phyloP scores from a whole-genome alignment of 805 yeast genomes.

The Grigorovia transvaalensis region DNA sequence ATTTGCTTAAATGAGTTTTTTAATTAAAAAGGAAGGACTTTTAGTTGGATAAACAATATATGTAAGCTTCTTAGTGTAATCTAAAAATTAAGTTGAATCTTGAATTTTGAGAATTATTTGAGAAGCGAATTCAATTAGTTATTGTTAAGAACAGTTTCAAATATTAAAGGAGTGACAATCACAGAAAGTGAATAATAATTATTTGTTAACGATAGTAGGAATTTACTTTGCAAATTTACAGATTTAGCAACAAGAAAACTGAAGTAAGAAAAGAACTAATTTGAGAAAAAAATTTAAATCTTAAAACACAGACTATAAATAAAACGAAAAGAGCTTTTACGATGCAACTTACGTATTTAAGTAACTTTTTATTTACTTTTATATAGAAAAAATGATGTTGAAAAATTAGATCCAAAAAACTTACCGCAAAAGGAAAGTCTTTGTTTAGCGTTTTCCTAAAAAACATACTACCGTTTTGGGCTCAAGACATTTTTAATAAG shows the following conservation, averaged over 20 bases:
- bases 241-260: neutral
- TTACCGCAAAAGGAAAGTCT: neutral
- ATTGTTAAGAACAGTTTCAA: neutral
- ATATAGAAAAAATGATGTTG: neutral
- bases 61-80: neutral
- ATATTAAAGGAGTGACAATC: neutral
- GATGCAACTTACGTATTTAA: neutral
- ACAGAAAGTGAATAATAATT: neutral
- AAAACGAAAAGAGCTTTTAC: neutral
- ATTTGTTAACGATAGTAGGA: neutral
- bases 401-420: neutral
- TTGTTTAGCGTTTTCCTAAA: neutral
- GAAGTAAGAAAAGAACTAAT: neutral
- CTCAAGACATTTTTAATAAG: neutral
- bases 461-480: neutral
- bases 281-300: neutral
- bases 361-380: neutral
- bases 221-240: neutral
- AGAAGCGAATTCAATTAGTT: no score
- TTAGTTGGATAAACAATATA: constrained; percentile 5
- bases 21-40: constrained; percentile 8
- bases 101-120: no score
- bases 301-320: no score
- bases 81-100: neutral
- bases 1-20: neutral